Conservation (phyloP, 768 basidiomycete species). For the Leccinum aurantiacum region DNA sequence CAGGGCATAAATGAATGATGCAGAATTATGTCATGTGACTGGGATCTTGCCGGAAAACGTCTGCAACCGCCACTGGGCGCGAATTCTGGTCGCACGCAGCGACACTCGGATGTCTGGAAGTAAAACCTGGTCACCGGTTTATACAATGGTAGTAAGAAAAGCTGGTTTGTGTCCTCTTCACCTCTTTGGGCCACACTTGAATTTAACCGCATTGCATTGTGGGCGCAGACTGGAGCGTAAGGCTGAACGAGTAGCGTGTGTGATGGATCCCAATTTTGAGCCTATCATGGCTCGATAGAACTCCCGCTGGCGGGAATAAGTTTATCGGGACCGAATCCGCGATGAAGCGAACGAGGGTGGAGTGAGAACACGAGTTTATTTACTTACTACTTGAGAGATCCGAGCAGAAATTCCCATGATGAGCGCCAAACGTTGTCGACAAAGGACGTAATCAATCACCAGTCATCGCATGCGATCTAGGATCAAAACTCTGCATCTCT, state of each 20-base stretch:
- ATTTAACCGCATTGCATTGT: background rate
- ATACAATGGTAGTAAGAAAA: background rate
- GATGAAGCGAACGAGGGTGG: background rate
- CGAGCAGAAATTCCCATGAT: background rate
- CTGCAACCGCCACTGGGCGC: background rate
- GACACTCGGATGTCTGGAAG: background rate
- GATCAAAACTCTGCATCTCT: background rate
- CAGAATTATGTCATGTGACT: conserved; percentile 15
- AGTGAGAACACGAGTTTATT: background rate
- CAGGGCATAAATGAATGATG: conserved; percentile 5
- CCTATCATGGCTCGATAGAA: background rate
- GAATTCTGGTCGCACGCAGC: background rate
- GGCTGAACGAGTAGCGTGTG: background rate
- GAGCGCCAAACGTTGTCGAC: background rate
- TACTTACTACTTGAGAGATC: background rate
- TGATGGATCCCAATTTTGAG: background rate
- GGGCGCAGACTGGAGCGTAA: background rate
- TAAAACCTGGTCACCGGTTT: background rate
- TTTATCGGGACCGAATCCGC: background rate
- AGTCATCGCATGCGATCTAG: background rate
- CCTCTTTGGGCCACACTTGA: background rate
- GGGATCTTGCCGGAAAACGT: conserved; percentile 9
- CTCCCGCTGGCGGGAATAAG: background rate
- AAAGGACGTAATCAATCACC: background rate
- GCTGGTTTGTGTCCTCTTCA: background rate